Evolutionary conservation across 23 red algal species (phyloP).

Genomic region (Porphyridium purpureum): DNA sequence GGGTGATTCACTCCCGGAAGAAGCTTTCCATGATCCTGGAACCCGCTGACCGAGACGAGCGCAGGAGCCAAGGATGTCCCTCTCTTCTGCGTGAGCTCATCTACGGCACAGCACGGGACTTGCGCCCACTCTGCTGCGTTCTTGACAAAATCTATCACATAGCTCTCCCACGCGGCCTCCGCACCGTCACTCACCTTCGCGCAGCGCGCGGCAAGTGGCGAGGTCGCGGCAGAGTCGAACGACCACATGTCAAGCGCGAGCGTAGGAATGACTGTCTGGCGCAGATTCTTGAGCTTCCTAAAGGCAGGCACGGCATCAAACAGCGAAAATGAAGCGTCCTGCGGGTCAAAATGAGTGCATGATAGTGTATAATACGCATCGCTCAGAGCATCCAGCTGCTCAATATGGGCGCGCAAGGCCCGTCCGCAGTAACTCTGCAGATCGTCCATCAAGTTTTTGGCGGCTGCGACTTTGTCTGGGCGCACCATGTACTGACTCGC

Average conservation of each 20-base stretch:
- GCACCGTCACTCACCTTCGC: not conserved
- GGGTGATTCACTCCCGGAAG: slow-evolving; percentile 36
- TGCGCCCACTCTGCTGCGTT: too few relatives aligned
- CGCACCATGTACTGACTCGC: slow-evolving; percentile 18
- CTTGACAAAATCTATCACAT: not conserved
- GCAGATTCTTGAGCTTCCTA: slow-evolving; percentile 11
- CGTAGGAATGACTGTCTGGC: slow-evolving; percentile 37
- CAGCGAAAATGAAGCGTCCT: too few relatives aligned
- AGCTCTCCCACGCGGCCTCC: not conserved
- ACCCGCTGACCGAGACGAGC: slow-evolving; percentile 8
- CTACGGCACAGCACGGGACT: too few relatives aligned
- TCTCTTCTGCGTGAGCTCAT: not conserved
- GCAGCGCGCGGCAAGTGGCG: too few relatives aligned
- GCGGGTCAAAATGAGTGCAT: too few relatives aligned
- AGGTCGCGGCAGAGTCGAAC: too few relatives aligned
- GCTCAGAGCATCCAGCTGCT: slow-evolving; percentile 17
- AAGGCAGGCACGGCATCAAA: not conserved
- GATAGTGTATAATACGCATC: slow-evolving; percentile 9
- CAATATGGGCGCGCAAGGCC: slow-evolving; percentile 13
- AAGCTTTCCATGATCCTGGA: slow-evolving; percentile 16
- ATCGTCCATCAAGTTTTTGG: slow-evolving; percentile 9
- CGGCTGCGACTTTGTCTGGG: slow-evolving; percentile 35
- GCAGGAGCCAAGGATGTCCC: not conserved
- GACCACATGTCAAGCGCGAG: too few relatives aligned
- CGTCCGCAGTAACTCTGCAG: slow-evolving; percentile 8